Evolutionary conservation across 2,329 filamentous ascomycete species (phyloP).

Genomic region (Erysiphe pulchra): DNA sequence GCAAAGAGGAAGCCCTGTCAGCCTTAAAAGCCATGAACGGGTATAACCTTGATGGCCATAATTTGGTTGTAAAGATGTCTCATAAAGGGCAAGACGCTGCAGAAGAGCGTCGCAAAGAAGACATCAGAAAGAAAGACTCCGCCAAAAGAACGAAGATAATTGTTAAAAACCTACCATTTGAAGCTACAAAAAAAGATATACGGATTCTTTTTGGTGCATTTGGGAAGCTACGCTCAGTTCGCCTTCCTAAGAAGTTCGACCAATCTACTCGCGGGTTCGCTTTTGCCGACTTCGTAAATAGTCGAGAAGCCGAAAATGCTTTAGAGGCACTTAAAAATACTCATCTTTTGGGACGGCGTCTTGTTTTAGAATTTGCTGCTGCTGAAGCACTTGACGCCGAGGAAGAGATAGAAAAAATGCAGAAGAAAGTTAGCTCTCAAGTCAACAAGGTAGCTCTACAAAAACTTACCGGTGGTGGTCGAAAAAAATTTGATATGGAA

Average conservation of each 20-base stretch:
- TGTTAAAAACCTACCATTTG: constrained; percentile 95
- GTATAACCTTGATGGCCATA: constrained; percentile 64
- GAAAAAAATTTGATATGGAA: constrained; percentile 73
- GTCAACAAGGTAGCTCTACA: constrained; percentile 76
- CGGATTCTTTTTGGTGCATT: constrained; percentile 67
- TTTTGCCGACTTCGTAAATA: constrained; percentile 85
- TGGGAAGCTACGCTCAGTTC: constrained; percentile 74
- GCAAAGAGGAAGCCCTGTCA: constrained; percentile 50
- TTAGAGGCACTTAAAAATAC: constrained; percentile 80
- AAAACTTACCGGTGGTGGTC: constrained; percentile 57
- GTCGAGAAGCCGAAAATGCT: constrained; percentile 71
- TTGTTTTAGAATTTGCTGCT: constrained; percentile 80
- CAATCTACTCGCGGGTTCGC: constrained; percentile 74
- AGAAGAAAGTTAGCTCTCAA: constrained; percentile 80
- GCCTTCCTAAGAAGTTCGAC: constrained; percentile 88
- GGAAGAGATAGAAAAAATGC: constrained; percentile 90
- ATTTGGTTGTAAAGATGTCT: constrained; percentile 60
- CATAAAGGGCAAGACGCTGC: constrained; percentile 73
- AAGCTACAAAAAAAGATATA: constrained; percentile 81
- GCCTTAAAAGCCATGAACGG: constrained; percentile 75
- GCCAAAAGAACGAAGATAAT: constrained; percentile 71
- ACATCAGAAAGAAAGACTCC: constrained; percentile 57
- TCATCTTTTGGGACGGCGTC: constrained; percentile 67
- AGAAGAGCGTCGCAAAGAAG: constrained; percentile 60
- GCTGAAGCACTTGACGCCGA: constrained; percentile 77